These are phyloP conservation scores for Globisporangium ultimum DNA, from an alignment of 352 stramenopile species.

Conservation along the genomic window DNA sequence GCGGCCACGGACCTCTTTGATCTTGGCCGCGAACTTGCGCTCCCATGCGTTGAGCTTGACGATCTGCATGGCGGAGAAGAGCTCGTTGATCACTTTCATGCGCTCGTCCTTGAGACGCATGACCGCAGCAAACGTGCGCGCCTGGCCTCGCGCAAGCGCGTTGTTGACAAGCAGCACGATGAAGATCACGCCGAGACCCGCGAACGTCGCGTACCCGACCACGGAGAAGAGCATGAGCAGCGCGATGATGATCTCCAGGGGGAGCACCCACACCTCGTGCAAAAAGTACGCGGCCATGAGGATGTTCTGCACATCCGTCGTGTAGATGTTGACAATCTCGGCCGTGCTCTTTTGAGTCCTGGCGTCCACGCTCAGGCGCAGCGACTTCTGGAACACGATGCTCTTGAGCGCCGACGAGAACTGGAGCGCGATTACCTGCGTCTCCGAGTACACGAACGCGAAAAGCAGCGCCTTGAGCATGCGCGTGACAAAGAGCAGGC, in stretches of 20 bases:
- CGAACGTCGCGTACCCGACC: constrained; percentile 42
- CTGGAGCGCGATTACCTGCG: constrained; percentile 56
- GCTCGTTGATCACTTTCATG: constrained; percentile 52
- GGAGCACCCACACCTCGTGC: constrained; percentile 73
- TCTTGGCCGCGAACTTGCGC: constrained; percentile 78
- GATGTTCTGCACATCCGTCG: constrained; percentile 55
- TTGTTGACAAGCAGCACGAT: constrained; percentile 43
- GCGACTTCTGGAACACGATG: constrained; percentile 70
- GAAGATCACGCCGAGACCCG: constrained; percentile 32
- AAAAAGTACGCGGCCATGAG: constrained; percentile 56
- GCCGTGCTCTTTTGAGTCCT: constrained; percentile 32
- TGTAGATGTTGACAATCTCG: constrained; percentile 57
- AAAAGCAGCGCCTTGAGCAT: constrained; percentile 65
- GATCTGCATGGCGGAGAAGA: constrained; percentile 85
- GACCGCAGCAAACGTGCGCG: constrained; percentile 32
- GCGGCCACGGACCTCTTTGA: constrained; percentile 27
- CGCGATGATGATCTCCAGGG: constrained; percentile 43
- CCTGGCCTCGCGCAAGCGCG: constrained; percentile 29
- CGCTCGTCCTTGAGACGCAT: constrained; percentile 46
- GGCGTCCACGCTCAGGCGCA: constrained; percentile 36
- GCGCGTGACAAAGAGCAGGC: constrained; percentile 48
- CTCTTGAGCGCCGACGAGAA: constrained; percentile 68
- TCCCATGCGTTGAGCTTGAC: constrained; percentile 97
- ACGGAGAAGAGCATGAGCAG: constrained; percentile 53
- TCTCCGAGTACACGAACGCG: constrained; percentile 55